Conservation (phyloP, 345 rosid species). For the Diplotaxis tenuifolia region DNA sequence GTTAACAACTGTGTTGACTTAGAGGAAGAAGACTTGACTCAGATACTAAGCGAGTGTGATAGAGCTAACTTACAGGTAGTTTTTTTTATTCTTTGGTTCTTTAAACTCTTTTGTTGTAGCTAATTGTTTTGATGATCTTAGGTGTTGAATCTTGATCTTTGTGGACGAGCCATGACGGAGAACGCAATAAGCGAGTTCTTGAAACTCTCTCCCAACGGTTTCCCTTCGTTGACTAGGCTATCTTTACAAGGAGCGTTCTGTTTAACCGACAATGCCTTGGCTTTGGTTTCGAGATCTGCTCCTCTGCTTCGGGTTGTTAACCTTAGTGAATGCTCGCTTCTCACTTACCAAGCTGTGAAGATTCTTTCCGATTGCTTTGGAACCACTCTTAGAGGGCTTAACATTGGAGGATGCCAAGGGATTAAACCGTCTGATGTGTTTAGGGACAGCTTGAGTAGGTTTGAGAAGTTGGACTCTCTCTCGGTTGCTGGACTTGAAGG, state of each 20-base stretch:
- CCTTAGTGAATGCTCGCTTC: conserved; percentile 46
- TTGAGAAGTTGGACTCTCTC: conserved; percentile 38
- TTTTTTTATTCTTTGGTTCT: neutral
- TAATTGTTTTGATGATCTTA: conserved; percentile 18
- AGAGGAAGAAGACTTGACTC: conserved; percentile 37
- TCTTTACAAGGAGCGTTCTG: conserved; percentile 50
- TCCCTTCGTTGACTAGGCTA: conserved; percentile 39
- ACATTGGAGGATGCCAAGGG: conserved; percentile 47
- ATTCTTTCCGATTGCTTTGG: conserved; percentile 29
- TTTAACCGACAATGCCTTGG: conserved; percentile 44
- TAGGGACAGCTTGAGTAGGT: conserved; percentile 33
- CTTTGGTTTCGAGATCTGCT: conserved; percentile 30
- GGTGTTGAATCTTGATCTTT: conserved; percentile 50
- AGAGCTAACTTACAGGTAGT: conserved; percentile 37
- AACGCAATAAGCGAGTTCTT: conserved; percentile 27
- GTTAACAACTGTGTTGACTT: conserved; percentile 33
- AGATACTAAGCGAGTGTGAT: conserved; percentile 38
- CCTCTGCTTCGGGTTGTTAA: conserved; percentile 49
- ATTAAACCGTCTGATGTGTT: conserved; percentile 35
- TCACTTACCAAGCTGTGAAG: conserved; percentile 38
- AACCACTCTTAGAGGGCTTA: conserved; percentile 46
- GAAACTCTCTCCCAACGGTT: conserved; percentile 29
- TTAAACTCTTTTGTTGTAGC: neutral
- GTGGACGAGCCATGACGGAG: conserved; percentile 44
- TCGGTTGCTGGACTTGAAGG: conserved; percentile 43